Evolutionary conservation across 2,329 filamentous ascomycete species (phyloP).

Genomic region (Coniella lustricola): DNA sequence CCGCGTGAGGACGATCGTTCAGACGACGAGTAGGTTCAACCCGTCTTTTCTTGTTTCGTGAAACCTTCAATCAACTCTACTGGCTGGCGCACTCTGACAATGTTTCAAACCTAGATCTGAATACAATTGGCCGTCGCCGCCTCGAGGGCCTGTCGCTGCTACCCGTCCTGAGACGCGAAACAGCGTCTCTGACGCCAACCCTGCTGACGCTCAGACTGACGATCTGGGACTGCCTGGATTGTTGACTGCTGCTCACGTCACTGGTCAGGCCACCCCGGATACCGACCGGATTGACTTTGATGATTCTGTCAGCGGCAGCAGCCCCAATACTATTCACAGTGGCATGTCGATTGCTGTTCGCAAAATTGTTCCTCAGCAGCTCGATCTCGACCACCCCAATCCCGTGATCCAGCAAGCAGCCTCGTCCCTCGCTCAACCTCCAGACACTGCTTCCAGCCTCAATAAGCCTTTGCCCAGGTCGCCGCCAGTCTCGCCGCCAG

Average conservation of each 20-base stretch:
- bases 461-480: conserved; percentile 51
- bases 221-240: conserved; percentile 31
- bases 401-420: conserved; percentile 22
- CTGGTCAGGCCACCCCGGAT: conserved; percentile 28
- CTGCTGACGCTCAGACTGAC: conserved; percentile 36
- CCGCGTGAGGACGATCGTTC: conserved; percentile 5
- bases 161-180: conserved; percentile 27
- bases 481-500: conserved; percentile 50
- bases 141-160: conserved; percentile 17
- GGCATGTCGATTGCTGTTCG: conserved; percentile 43
- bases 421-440: conserved; percentile 17
- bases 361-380: conserved; percentile 45
- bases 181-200: conserved; percentile 33
- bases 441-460: conserved; percentile 28
- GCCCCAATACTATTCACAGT: conserved; percentile 29
- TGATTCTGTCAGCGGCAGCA: conserved; percentile 24
- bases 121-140: conserved; percentile 16
- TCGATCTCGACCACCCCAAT: conserved; percentile 40
- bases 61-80: conserved; percentile 14
- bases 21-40: conserved; percentile 14
- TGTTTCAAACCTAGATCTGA: conserved; percentile 7
- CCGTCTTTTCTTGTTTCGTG: neutral
- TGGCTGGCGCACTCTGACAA: conserved; percentile 16
- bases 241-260: conserved; percentile 35
- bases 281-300: conserved; percentile 14